Conservation (phyloP, 257 asterid genomes). For the Solanum lignicaule region DNA sequence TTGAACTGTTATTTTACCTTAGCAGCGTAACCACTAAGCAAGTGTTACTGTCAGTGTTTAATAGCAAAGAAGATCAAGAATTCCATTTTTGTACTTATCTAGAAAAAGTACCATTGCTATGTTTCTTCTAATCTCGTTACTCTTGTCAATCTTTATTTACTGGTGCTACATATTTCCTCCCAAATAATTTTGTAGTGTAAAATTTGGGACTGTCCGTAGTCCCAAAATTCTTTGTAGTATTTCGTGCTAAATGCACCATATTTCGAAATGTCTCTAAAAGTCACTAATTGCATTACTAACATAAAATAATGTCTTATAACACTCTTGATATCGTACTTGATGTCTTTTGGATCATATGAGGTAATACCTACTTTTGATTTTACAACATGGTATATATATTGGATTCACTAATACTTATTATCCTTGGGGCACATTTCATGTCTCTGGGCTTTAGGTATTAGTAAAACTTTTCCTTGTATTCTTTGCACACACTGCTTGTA, state of each 20-base stretch:
- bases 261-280: neutral
- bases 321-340: neutral
- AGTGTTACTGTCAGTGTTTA: neutral
- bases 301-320: neutral
- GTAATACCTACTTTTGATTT: neutral
- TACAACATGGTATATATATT: neutral
- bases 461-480: neutral
- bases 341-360: neutral
- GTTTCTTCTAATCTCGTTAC: neutral
- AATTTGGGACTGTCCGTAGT: neutral
- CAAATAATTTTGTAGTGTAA: neutral
- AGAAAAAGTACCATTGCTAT: neutral
- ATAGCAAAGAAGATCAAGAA: neutral
- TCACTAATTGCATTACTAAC: neutral
- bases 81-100: neutral
- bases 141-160: neutral
- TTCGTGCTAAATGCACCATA: neutral
- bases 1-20: neutral
- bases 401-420: neutral
- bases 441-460: neutral
- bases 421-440: neutral
- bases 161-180: neutral
- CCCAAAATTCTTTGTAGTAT: neutral
- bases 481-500: neutral
- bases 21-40: neutral